Conservation (phyloP, 768 basidiomycete genomes). For the Lepiota venenata region DNA sequence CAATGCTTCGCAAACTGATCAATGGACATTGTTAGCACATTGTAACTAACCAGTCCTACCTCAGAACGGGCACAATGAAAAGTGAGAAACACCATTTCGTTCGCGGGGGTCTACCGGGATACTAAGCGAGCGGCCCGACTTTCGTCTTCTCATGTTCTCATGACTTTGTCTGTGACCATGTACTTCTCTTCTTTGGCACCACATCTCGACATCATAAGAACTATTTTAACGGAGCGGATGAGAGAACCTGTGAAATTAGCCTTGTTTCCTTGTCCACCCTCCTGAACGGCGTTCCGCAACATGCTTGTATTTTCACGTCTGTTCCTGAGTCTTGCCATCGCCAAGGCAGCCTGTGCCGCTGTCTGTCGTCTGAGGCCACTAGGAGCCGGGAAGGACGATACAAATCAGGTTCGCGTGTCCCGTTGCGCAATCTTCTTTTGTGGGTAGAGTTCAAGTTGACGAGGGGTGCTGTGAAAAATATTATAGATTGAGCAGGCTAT, state of each 20-base stretch:
- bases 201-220: neutral
- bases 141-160: neutral
- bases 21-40: slow-evolving; percentile 16
- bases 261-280: neutral
- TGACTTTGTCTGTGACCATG: slow-evolving; percentile 8
- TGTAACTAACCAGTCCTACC: slow-evolving; percentile 14
- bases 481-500: slow-evolving; percentile 46
- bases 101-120: neutral
- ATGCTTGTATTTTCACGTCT: neutral
- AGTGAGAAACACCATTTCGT: neutral
- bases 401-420: slow-evolving; percentile 28
- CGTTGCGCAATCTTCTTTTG: neutral
- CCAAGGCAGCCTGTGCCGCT: neutral
- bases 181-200: slow-evolving; percentile 8
- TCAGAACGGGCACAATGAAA: neutral
- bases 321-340: neutral
- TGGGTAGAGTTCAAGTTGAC: neutral
- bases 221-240: neutral
- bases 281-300: neutral
- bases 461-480: neutral
- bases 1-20: neutral
- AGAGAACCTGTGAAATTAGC: neutral
- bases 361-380: slow-evolving; percentile 24
- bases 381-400: slow-evolving; percentile 37
- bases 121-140: slow-evolving; percentile 1